Evolutionary conservation across 2,329 filamentous ascomycete genomes (phyloP).

Genomic region (Paramyrothecium sp.): DNA sequence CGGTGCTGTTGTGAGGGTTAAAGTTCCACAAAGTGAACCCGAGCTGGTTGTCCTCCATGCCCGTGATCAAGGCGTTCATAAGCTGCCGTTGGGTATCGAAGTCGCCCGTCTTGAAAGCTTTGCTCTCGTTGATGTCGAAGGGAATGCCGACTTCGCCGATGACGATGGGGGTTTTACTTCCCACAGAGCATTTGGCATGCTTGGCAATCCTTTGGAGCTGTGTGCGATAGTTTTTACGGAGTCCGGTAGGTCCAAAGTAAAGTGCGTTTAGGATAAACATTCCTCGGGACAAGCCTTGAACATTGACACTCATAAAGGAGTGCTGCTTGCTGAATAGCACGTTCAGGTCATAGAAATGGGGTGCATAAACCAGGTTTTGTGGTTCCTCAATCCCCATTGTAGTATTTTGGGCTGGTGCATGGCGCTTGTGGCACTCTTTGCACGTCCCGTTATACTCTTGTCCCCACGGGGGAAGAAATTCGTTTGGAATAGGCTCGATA

Average conservation of each 20-base stretch:
- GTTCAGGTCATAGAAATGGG: conserved; percentile 42
- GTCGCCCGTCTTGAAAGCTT: conserved; percentile 33
- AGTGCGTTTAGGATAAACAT: conserved; percentile 37
- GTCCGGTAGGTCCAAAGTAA: conserved; percentile 35
- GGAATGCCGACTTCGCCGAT: conserved; percentile 40
- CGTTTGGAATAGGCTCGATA: conserved; percentile 39
- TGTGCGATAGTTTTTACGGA: conserved; percentile 35
- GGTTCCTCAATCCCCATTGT: conserved; percentile 24
- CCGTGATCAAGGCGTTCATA: conserved; percentile 35
- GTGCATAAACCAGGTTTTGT: conserved; percentile 35
- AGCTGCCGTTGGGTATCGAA: conserved; percentile 37
- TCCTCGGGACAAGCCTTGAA: conserved; percentile 37
- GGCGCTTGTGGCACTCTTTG: background rate
- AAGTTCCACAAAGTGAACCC: conserved; percentile 40
- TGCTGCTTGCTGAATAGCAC: conserved; percentile 36
- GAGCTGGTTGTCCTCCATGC: conserved; percentile 37
- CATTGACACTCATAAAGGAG: conserved; percentile 34
- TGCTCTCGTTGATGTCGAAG: conserved; percentile 35
- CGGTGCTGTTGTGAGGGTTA: conserved; percentile 34
- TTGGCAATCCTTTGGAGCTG: conserved; percentile 34
- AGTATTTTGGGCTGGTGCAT: conserved; percentile 24
- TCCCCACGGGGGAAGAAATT: conserved; percentile 37
- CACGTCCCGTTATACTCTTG: conserved; percentile 3
- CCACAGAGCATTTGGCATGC: conserved; percentile 29
- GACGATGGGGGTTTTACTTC: conserved; percentile 27